These are phyloP conservation scores for Artemisia annua DNA, from an alignment of 129 eudicot species.

Conservation along the genomic window DNA sequence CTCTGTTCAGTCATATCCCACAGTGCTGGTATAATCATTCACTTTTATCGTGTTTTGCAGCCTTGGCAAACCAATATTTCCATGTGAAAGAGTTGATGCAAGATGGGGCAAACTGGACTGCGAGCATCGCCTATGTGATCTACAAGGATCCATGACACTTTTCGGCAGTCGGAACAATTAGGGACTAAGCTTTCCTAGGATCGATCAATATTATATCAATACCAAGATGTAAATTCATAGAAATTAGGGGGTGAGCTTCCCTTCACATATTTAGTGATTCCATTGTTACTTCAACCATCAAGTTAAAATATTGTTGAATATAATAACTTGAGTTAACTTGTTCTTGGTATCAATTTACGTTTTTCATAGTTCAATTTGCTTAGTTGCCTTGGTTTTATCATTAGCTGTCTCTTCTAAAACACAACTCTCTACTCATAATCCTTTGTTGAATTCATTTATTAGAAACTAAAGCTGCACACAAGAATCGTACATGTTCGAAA, in stretches of 20 bases:
- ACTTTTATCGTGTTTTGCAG: constrained; percentile 33
- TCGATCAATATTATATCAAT: background rate
- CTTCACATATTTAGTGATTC: constrained; percentile 8
- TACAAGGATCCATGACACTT: constrained; percentile 57
- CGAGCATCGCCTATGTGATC: constrained; percentile 86
- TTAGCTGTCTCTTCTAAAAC: no score
- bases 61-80: constrained; percentile 72
- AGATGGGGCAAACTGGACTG: constrained; percentile 98
- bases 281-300: constrained; percentile 20
- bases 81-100: constrained; percentile 95
- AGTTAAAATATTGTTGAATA: constrained; percentile 20
- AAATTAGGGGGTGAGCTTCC: background rate
- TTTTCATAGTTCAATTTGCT: background rate
- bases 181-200: background rate
- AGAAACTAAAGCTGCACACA: background rate
- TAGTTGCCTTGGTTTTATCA: background rate
- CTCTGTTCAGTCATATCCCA: background rate
- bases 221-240: constrained; percentile 18
- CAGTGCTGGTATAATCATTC: background rate
- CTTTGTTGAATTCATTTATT: background rate
- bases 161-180: constrained; percentile 35
- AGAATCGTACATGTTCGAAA: background rate
- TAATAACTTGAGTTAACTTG: background rate
- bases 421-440: no score
- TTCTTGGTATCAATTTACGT: background rate